phyloP scores from a whole-genome alignment of 345 rosid genomes.

The Arabis alpina region DNA sequence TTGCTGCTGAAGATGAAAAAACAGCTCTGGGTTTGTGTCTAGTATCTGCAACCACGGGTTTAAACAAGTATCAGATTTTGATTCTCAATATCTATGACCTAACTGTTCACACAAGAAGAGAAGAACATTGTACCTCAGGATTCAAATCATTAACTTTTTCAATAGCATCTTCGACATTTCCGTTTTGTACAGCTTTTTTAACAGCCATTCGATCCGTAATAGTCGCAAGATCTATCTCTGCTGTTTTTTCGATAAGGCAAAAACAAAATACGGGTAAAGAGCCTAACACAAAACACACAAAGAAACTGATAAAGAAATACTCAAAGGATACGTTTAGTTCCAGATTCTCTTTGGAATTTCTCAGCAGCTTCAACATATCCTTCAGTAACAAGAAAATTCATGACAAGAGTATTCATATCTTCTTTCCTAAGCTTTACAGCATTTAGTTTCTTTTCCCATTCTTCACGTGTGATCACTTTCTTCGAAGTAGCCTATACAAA shows the following conservation, averaged over 20 bases:
- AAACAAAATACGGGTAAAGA: neutral
- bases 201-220: conserved; percentile 96
- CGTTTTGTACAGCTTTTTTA: conserved; percentile 94
- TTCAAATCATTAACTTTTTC: conserved; percentile 95
- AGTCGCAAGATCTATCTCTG: conserved; percentile 94
- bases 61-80: neutral
- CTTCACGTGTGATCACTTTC: conserved; percentile 77
- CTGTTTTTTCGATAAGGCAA: conserved; percentile 64
- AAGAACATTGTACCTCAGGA: conserved; percentile 67
- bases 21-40: conserved; percentile 93
- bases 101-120: neutral
- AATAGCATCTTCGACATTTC: conserved; percentile 96
- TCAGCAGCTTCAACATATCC: conserved; percentile 97
- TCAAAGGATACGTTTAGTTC: conserved; percentile 86
- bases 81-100: neutral
- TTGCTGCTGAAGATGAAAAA: conserved; percentile 99
- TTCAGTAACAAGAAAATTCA: conserved; percentile 98
- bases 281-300: conserved; percentile 4
- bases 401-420: conserved; percentile 94
- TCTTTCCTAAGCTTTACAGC: conserved; percentile 88
- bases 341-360: conserved; percentile 88
- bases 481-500: conserved; percentile 60
- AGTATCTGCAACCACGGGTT: conserved; percentile 56
- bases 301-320: neutral
- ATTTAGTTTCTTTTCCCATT: conserved; percentile 94